Conservation (phyloP, 345 rosid genomes). For the Bruguiera gymnorhiza region DNA sequence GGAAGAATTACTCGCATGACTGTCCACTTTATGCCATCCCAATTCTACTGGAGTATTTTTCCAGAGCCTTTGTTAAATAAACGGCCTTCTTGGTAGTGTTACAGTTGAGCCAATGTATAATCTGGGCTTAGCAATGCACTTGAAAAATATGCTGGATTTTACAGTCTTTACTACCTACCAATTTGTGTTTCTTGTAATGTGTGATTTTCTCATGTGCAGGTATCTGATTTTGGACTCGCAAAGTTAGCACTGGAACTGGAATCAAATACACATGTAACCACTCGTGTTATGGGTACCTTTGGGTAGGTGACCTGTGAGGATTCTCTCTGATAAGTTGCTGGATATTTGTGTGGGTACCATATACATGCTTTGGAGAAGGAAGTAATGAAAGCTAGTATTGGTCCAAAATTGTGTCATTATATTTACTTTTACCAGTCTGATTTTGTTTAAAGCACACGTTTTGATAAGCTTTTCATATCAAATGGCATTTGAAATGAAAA, state of each 20-base stretch:
- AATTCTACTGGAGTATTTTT: constrained; percentile 6
- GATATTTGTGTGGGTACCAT: background rate
- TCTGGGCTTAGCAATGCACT: background rate
- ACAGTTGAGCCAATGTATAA: background rate
- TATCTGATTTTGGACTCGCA: constrained; percentile 95
- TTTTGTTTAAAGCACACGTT: no score
- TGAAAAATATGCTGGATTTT: constrained; percentile 2
- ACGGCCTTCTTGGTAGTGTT: background rate
- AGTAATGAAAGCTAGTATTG: background rate
- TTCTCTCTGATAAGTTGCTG: background rate
- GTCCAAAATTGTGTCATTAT: no score
- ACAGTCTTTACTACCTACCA: background rate
- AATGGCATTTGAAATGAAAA: no score
- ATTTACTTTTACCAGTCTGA: no score
- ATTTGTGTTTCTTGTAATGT: constrained; percentile 5
- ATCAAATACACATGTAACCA: constrained; percentile 80
- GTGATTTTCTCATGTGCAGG: constrained; percentile 37
- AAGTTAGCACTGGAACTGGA: constrained; percentile 73
- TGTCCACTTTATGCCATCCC: background rate
- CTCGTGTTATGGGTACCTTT: constrained; percentile 98
- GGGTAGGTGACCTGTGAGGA: constrained; percentile 50
- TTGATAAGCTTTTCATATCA: no score
- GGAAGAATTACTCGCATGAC: background rate
- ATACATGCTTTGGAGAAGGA: background rate
- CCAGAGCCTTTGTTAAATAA: constrained; percentile 1